Evolutionary conservation across 208 protist species (phyloP), one percentile per base, ranked within the genome.

Genomic region (Lotmaria passim): DNA sequence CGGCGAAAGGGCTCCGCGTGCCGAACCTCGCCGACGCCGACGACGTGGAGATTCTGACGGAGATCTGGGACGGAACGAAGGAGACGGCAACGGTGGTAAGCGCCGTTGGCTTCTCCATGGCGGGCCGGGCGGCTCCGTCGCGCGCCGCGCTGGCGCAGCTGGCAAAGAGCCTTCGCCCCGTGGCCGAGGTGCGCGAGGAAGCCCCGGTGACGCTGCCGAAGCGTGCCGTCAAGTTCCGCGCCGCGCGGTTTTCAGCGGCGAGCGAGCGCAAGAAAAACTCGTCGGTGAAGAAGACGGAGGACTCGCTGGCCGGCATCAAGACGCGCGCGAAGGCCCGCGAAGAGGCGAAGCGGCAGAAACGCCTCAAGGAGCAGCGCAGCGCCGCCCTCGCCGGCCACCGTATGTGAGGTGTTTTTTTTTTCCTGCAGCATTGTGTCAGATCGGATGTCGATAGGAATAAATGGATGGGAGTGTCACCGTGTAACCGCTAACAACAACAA

Each of bases 61-160:
- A 82, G 12, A 84, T 90, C 47, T 95, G 90, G 87, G 90, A 95
- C 78, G 87, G 87, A 33, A 41, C 56, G 33, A 34, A 59, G 28
- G 81, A 93, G 56, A 93, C 85, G 10, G 62, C 57, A 39, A 50
- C 74, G 58, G 74, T 86, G 48, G 78, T 81, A 53, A 39, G 44
- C 30, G 38, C 72, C 17, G 39, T 44, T 3, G 28, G 57, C 53
- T 59, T 81, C 44, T 81, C 75, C 12, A 57, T 70, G 53, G 38
- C 52, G 44, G 46, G 31, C 33, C 60, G 70, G 24, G n/a, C 43
- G 8, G 41, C 55, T 7, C 70, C 70, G 55, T 33, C 59, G 55
- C 24, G 50, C 17, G 75, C 26, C 11, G 58, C 66, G 52, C 34
- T 90, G 41, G 65, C 59, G 38, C 47, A 73, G 44, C 47, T 93